Evolutionary conservation across 345 rosid genomes (phyloP), one percentile per base, ranked within the genome.

Genomic region (Syzygium jambos): DNA sequence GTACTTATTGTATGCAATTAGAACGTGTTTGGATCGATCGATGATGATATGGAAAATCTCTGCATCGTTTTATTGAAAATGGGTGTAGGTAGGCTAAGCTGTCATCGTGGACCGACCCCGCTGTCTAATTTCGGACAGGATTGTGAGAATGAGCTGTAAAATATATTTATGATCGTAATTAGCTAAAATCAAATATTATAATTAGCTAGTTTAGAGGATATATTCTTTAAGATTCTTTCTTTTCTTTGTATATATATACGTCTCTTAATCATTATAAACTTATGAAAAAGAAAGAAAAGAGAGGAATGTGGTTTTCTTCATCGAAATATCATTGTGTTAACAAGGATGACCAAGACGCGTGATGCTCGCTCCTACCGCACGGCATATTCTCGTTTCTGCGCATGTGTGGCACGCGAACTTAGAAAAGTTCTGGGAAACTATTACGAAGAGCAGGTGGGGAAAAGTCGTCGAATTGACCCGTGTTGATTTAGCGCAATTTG

Each of bases 41-140:
- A n/a, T n/a, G n/a, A n/a, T 17, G 34, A 30, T 61, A 12, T 6
- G 68, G 68, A 13, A 13, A n/a, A 25, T 27, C 34, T 61, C 68
- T 12, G 6, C 0, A n/a, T 61, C 9, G 0, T 61, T n/a, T 61
- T 0, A 13, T 61, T 61, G 46, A 43, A 43, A n/a, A n/a, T n/a
- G 23, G 43, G 22, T 2, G 43, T 16, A 9, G 43, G 43, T 8
- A 65, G 30, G 43, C 78, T 30, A 65, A 65, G 43, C 78, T 30
- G 78, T 16, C 78, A 34, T 4, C 30, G 78, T 19, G 78, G 78
- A 30, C 43, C 43, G 78, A 30, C 2, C 2, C 43, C 23, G 38
- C 43, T 4, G 23, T 29, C 78, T 30, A 65, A 65, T 57, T 57
- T 65, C 23, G 12, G 78, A 38, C 78, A 17, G 5, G n/a, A n/a